A percentile compares a stretch with the other conserved stretches of the same genome.
These are phyloP conservation scores for Jamesozyma lodderae DNA, from an alignment of 805 yeast genomes.

Conservation along the genomic window DNA sequence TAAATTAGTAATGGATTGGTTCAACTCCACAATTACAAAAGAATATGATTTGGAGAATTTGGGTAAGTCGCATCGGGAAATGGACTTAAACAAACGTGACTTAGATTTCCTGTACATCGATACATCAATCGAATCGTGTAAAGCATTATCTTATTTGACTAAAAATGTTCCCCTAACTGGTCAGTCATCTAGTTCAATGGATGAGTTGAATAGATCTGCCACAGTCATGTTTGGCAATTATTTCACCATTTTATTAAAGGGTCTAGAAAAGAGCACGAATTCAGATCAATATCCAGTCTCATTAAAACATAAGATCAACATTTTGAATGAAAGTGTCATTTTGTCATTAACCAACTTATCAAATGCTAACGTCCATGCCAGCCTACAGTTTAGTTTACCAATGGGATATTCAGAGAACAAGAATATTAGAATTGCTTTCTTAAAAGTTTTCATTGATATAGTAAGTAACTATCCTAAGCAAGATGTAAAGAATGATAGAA, in stretches of 20 bases:
- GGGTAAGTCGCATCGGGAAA: slow-evolving; percentile 23
- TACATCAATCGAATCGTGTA: slow-evolving; percentile 50
- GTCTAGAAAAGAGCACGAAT: slow-evolving; percentile 30
- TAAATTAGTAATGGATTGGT: slow-evolving; percentile 41
- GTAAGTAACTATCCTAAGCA: slow-evolving; percentile 27
- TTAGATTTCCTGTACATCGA: slow-evolving; percentile 42
- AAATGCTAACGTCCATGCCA: slow-evolving; percentile 63
- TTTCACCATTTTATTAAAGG: slow-evolving; percentile 47
- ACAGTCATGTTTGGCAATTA: slow-evolving; percentile 60
- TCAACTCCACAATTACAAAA: slow-evolving; percentile 39
- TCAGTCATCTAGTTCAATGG: slow-evolving; percentile 42
- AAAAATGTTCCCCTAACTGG: slow-evolving; percentile 47
- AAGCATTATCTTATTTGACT: slow-evolving; percentile 45
- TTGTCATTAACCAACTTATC: slow-evolving; percentile 58
- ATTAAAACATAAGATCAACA: slow-evolving; percentile 41
- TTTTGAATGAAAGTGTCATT: slow-evolving; percentile 52
- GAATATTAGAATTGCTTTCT: slow-evolving; percentile 57
- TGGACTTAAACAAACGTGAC: slow-evolving; percentile 31
- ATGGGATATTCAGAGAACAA: slow-evolving; percentile 62
- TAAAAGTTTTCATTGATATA: slow-evolving; percentile 67
- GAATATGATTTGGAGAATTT: slow-evolving; percentile 26
- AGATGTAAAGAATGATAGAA: slow-evolving; percentile 20
- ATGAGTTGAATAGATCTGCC: slow-evolving; percentile 42
- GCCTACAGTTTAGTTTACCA: slow-evolving; percentile 64
- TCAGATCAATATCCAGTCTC: slow-evolving; percentile 27